Conservation (phyloP, 192 early-diverging fungal genomes). For the Pilobolus umbonatus region DNA sequence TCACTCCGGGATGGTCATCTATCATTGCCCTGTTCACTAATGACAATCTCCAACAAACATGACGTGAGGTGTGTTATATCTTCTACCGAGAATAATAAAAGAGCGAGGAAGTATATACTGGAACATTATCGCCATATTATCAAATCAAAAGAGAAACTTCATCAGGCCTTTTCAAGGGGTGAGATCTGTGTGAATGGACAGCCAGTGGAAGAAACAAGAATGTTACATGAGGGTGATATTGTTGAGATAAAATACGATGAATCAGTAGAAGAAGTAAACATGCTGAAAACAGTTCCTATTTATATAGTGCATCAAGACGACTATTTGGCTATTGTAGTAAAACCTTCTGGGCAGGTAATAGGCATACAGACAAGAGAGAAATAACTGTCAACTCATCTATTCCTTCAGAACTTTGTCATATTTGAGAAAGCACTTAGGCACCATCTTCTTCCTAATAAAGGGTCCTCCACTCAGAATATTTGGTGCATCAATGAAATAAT, state of each 20-base stretch:
- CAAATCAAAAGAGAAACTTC: conserved; percentile 16
- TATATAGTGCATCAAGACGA: conserved; percentile 48
- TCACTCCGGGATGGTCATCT: too few relatives aligned
- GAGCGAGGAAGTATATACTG: conserved; percentile 11
- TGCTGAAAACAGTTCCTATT: conserved; percentile 41
- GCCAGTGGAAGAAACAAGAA: conserved; percentile 41
- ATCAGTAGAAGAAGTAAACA: conserved; percentile 34
- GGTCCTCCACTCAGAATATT: conserved; percentile 8
- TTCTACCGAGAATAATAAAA: too few relatives aligned
- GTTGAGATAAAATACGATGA: conserved; percentile 45
- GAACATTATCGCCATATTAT: conserved; percentile 8
- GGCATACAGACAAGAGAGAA: conserved; percentile 11
- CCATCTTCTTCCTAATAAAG: conserved; percentile 6
- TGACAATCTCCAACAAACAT: too few relatives aligned
- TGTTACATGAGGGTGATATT: conserved; percentile 40
- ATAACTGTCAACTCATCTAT: not conserved
- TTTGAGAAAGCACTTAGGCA: conserved; percentile 21
- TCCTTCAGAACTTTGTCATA: conserved; percentile 21
- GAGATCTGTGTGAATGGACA: conserved; percentile 55
- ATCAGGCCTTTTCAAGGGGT: conserved; percentile 15
- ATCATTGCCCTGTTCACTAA: too few relatives aligned
- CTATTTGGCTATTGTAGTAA: conserved; percentile 48
- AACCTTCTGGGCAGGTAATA: conserved; percentile 49
- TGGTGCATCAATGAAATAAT: conserved; percentile 46
- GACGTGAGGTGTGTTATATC: too few relatives aligned